A percentile compares a stretch with the other conserved stretches of the same genome.
These are phyloP conservation scores for Diaporthe humulicola DNA, from an alignment of 2,329 filamentous ascomycete genomes.

Conservation along the genomic window DNA sequence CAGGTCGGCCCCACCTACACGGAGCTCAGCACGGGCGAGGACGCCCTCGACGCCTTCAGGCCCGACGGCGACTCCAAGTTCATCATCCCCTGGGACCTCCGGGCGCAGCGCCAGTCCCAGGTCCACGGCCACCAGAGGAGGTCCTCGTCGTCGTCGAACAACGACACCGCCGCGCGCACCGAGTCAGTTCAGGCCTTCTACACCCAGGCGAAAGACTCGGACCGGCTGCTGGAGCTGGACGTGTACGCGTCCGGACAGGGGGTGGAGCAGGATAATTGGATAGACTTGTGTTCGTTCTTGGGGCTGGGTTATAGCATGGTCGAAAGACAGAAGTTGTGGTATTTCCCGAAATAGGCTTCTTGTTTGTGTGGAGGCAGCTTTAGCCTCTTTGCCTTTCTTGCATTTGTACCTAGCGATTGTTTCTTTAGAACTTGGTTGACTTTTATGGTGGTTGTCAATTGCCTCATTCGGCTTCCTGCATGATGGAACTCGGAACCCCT, in stretches of 20 bases:
- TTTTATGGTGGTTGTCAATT: neutral
- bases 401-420: neutral
- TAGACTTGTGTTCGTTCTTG: constrained; percentile 27
- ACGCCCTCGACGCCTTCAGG: constrained; percentile 14
- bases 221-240: constrained; percentile 14
- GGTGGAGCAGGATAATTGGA: constrained; percentile 29
- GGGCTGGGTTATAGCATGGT: constrained; percentile 24
- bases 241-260: constrained; percentile 25
- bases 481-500: neutral
- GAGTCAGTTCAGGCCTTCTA: constrained; percentile 8
- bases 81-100: constrained; percentile 25
- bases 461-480: neutral
- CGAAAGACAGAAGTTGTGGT: constrained; percentile 25
- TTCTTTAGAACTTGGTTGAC: neutral
- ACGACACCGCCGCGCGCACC: neutral
- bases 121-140: constrained; percentile 1
- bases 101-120: neutral
- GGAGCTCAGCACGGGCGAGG: constrained; percentile 25
- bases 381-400: neutral
- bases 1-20: constrained; percentile 14
- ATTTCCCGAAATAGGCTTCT: constrained; percentile 24
- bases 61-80: constrained; percentile 26
- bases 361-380: neutral
- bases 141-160: neutral
- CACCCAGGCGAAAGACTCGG: neutral